These are phyloP conservation scores for Taphrina betulina DNA, from an alignment of 1,139 yeast species.

Conservation along the genomic window DNA sequence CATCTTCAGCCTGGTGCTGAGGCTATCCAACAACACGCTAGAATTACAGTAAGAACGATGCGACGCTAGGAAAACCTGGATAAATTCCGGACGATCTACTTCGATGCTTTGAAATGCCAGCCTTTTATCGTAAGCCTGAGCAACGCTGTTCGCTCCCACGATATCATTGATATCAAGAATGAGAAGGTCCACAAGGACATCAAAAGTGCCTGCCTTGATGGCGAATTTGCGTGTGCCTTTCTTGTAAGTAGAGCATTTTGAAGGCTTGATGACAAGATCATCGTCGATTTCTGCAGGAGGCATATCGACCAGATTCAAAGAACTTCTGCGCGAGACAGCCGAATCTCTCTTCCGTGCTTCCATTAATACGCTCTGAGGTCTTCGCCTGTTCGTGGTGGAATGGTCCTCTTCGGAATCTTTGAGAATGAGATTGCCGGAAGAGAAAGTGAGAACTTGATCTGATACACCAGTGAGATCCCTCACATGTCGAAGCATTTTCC, in stretches of 20 bases:
- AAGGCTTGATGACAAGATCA: constrained; percentile 15
- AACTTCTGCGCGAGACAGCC: constrained; percentile 23
- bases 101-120: not conserved
- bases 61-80: constrained; percentile 7
- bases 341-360: constrained; percentile 23
- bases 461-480: constrained; percentile 63
- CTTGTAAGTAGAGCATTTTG: not conserved
- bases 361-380: constrained; percentile 27
- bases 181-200: constrained; percentile 59
- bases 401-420: constrained; percentile 51
- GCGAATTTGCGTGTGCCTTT: constrained; percentile 8
- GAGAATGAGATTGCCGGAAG: constrained; percentile 50
- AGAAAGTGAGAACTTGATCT: constrained; percentile 49
- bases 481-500: constrained; percentile 54
- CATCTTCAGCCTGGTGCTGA: not conserved
- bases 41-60: constrained; percentile 21
- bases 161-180: constrained; percentile 63
- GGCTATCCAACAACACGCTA: not conserved
- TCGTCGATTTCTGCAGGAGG: constrained; percentile 5
- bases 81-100: constrained; percentile 20
- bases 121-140: not conserved
- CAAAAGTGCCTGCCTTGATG: constrained; percentile 61
- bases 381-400: not conserved
- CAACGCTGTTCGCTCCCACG: constrained; percentile 44
- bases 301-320: not conserved